Conservation (phyloP, 2,329 filamentous ascomycete species). For the Macroventuria anomochaeta region DNA sequence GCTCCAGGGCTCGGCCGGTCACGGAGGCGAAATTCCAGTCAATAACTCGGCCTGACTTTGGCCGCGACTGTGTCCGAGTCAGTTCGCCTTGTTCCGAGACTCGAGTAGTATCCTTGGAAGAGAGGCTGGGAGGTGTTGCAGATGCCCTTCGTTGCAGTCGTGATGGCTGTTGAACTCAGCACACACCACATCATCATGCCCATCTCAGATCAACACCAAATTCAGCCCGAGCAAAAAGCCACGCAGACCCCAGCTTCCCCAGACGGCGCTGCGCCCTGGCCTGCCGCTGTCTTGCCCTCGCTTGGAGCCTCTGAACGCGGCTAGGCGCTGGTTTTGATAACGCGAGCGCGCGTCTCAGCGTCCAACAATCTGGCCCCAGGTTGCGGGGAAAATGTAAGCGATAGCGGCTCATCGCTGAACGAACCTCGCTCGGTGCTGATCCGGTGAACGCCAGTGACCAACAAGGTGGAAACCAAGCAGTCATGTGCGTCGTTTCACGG, state of each 20-base stretch:
- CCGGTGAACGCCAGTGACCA: conserved; percentile 11
- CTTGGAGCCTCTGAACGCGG: conserved; percentile 2
- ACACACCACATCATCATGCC: neutral
- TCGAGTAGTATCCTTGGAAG: neutral
- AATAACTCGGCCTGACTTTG: conserved; percentile 8
- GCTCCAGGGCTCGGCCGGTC: conserved; percentile 5
- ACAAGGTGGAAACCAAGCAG: neutral
- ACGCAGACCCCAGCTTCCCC: conserved; percentile 14
- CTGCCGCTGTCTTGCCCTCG: conserved; percentile 8
- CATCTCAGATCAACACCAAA: neutral
- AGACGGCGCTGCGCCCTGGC: conserved; percentile 4
- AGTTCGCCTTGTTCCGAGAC: conserved; percentile 8
- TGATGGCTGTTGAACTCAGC: neutral
- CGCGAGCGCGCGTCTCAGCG: neutral
- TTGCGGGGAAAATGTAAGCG: conserved; percentile 8
- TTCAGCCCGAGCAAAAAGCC: conserved; percentile 12
- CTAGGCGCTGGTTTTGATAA: conserved; percentile 7
- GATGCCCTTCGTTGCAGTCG: neutral
- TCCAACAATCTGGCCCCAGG: conserved; percentile 4
- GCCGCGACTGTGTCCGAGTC: conserved; percentile 9
- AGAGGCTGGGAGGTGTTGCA: conserved; percentile 1
- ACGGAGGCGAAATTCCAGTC: conserved; percentile 12
- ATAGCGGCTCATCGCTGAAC: conserved; percentile 3
- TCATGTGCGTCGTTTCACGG: conserved; percentile 6
- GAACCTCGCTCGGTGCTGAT: conserved; percentile 12